Evolutionary conservation across 108 stramenopile species (phyloP).

Genomic region (Fragilariopsis cylindrus): DNA sequence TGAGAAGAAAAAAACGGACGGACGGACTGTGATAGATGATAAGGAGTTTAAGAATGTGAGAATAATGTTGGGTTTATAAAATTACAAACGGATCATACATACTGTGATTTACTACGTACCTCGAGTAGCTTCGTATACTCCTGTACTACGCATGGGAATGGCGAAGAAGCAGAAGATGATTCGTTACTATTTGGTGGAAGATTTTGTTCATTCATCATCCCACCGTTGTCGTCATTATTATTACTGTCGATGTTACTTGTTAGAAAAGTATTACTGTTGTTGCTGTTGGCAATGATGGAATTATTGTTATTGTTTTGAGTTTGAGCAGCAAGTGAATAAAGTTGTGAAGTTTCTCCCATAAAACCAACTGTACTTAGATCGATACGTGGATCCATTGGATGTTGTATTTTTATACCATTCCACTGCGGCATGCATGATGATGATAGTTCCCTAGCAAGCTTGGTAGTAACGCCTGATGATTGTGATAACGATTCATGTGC

Average conservation of each 20-base stretch:
- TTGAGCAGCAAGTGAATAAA: background rate
- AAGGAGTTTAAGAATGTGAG: slow-evolving; percentile 12
- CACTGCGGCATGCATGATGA: slow-evolving; percentile 32
- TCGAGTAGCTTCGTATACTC: slow-evolving; percentile 40
- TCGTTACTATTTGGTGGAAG: too few species aligned
- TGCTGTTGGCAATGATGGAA: background rate
- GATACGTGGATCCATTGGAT: slow-evolving; percentile 65
- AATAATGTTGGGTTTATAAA: background rate
- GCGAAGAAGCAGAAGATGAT: background rate
- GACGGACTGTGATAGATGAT: slow-evolving; percentile 16
- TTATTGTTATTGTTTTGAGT: slow-evolving; percentile 7
- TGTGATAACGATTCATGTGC: background rate
- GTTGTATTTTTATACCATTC: slow-evolving; percentile 44
- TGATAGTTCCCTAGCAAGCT: too few species aligned
- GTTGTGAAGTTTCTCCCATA: slow-evolving; percentile 11
- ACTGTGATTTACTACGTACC: slow-evolving; percentile 22
- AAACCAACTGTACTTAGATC: slow-evolving; percentile 46
- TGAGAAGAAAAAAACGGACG: slow-evolving; percentile 35
- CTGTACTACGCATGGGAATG: slow-evolving; percentile 18
- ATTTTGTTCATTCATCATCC: background rate
- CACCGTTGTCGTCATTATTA: background rate
- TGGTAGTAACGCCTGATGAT: background rate
- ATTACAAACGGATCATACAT: background rate
- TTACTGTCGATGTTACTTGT: background rate
- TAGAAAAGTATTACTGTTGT: background rate